Conservation (phyloP, 257 asterid species). For the Vinca minor region DNA sequence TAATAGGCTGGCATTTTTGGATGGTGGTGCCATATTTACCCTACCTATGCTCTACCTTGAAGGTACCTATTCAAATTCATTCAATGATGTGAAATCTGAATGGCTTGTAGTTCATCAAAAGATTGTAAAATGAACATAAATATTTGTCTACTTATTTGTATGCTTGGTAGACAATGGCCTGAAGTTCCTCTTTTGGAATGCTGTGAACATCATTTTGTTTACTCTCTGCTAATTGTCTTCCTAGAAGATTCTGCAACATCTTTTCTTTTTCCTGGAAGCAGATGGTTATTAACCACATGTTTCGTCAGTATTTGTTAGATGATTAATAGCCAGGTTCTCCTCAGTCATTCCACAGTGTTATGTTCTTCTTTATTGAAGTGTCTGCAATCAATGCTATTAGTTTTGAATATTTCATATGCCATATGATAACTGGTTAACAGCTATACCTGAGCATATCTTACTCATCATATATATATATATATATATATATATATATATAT, state of each 20-base stretch:
- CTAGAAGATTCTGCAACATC: background rate
- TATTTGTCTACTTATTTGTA: background rate
- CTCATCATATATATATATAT: too few species aligned
- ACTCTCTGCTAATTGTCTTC: background rate
- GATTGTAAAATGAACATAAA: background rate
- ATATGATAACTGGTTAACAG: background rate
- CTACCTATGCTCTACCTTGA: conserved; percentile 72
- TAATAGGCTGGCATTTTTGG: conserved; percentile 70
- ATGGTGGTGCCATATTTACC: conserved; percentile 69
- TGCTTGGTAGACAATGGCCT: too few species aligned
- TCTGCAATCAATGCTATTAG: background rate
- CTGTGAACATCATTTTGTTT: background rate
- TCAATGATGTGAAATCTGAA: background rate
- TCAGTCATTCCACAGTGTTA: background rate
- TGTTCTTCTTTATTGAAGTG: background rate
- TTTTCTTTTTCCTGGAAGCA: background rate
- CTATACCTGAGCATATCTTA: background rate
- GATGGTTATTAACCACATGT: background rate
- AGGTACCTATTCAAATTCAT: conserved; percentile 33
- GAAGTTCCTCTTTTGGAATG: background rate
- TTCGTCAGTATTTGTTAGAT: background rate
- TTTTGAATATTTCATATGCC: background rate
- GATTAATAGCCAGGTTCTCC: background rate
- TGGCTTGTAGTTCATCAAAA: background rate
- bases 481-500: too few species aligned